Conservation (phyloP, 805 yeast species). For the Starmerella roubikii region DNA sequence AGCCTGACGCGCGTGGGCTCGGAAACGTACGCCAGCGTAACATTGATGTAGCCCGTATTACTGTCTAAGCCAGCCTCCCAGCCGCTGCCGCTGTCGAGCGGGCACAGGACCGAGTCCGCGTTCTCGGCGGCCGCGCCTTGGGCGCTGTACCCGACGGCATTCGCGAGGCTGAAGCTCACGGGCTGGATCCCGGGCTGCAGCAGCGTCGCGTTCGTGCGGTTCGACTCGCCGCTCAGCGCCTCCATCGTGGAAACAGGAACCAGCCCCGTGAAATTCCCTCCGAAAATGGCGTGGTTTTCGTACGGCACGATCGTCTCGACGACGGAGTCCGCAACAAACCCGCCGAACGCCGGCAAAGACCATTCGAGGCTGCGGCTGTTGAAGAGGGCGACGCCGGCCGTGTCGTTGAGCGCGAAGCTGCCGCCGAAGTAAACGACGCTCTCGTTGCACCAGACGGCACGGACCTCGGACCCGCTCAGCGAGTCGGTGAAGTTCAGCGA, state of each 20-base stretch:
- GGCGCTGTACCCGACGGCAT: slow-evolving; percentile 10
- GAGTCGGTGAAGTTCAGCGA: neutral
- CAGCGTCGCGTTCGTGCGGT: slow-evolving; percentile 4
- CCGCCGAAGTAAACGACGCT: slow-evolving; percentile 70
- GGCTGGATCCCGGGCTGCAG: slow-evolving; percentile 15
- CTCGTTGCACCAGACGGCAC: slow-evolving; percentile 36
- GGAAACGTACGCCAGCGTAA: slow-evolving; percentile 24
- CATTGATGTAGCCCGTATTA: slow-evolving; percentile 10
- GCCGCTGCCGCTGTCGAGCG: slow-evolving; percentile 25
- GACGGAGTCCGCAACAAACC: slow-evolving; percentile 48
- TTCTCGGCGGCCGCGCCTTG: slow-evolving; percentile 1
- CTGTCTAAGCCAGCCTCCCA: slow-evolving; percentile 16
- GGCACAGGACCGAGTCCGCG: slow-evolving; percentile 40
- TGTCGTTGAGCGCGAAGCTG: slow-evolving; percentile 39
- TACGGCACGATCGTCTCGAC: slow-evolving; percentile 48
- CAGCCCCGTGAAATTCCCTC: slow-evolving; percentile 58
- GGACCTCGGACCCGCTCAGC: slow-evolving; percentile 20
- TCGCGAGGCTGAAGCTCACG: slow-evolving; percentile 12
- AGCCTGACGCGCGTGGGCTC: slow-evolving; percentile 61
- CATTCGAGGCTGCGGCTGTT: slow-evolving; percentile 34
- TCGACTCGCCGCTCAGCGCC: slow-evolving; percentile 13
- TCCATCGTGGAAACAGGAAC: slow-evolving; percentile 26
- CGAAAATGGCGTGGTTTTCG: slow-evolving; percentile 48
- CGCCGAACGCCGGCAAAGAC: slow-evolving; percentile 50
- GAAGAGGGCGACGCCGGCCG: slow-evolving; percentile 53